A percentile compares a stretch with the other conserved stretches of the same genome.
phyloP scores from a whole-genome alignment of 164 flowering plant species.

The Liquidambar formosana region DNA sequence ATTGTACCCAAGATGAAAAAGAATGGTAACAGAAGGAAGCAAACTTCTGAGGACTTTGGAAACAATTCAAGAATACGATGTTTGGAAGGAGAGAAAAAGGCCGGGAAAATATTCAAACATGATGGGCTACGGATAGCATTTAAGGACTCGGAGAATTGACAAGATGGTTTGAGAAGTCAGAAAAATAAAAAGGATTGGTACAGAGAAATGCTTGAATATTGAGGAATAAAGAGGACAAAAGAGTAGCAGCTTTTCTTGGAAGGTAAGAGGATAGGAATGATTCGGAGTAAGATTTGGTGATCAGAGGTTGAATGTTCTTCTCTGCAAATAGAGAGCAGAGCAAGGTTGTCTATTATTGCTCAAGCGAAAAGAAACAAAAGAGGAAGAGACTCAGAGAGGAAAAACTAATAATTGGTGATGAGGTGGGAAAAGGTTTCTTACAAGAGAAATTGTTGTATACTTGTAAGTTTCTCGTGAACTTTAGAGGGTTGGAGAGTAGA shows the following conservation, averaged over 20 bases:
- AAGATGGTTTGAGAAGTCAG: background rate
- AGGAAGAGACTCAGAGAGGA: background rate
- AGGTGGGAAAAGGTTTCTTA: background rate
- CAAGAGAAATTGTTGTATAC: no score
- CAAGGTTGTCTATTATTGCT: background rate
- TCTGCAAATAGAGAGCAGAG: background rate
- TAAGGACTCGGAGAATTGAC: background rate
- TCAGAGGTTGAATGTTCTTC: background rate
- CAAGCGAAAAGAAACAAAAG: no score
- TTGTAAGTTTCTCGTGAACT: background rate
- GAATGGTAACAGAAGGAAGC: no score
- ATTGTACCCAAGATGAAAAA: background rate
- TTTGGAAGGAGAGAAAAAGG: background rate
- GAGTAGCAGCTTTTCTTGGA: background rate
- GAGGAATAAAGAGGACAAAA: background rate
- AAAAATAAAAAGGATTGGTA: background rate
- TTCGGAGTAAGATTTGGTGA: background rate
- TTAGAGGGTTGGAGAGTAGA: background rate
- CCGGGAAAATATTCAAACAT: slow-evolving; percentile 13
- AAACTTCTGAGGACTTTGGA: background rate
- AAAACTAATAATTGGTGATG: background rate
- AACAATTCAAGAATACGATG: background rate
- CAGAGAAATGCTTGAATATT: background rate
- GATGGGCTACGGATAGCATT: slow-evolving; percentile 5
- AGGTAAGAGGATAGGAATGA: background rate